Evolutionary conservation across 495 filamentous ascomycete species (phyloP), one percentile per base, ranked within the genome.

Genomic region (Hypoxylon rickii): DNA sequence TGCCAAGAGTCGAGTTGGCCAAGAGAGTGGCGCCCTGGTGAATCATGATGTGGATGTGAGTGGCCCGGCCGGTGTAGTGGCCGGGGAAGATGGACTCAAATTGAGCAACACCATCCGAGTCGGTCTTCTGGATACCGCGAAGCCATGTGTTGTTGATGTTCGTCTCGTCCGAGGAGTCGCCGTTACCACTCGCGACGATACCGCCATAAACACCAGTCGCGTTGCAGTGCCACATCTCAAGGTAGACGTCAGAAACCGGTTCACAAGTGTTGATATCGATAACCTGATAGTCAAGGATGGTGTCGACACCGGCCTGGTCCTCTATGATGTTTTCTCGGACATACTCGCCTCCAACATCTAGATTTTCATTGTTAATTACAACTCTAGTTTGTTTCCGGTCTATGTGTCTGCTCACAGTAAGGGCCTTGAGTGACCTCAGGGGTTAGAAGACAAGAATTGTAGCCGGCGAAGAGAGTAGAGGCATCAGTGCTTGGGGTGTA

Each of bases 241-340:
- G 67, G 56, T 80, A 88, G 36, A 79, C 70, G 29, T 77, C 69
- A 0, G 77, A 68, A 6, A 86, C 64, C 0, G 83, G 78, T 22
- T 84, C 69, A 71, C 83, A 88, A 22, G 78, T 83, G 24, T 78
- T 76, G 32, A 70, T 73, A 65, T 87, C 80, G 50, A 86, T 73
- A 22, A 87, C 63, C 55, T 85, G 82, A 59, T 86, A 72, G 53
- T 87, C 85, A 34, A 86, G 70, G 44, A 77, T 76, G 13, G 86
- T 70, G 8, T 75, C 65, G 13, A 87, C 75, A 51, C 86, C 85
- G 8, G 59, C 48, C 60, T 87, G 73, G 19, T 63, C 68, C 44
- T 87, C 83, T n/a, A 72, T 66, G 26, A 87, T 71, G 55, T 86
- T 72, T 44, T 74, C 63, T 22, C 84, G 77, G 61, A 87, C 78